phyloP scores from a whole-genome alignment of 305 asterid genomes.

The Solanum hybrid region DNA sequence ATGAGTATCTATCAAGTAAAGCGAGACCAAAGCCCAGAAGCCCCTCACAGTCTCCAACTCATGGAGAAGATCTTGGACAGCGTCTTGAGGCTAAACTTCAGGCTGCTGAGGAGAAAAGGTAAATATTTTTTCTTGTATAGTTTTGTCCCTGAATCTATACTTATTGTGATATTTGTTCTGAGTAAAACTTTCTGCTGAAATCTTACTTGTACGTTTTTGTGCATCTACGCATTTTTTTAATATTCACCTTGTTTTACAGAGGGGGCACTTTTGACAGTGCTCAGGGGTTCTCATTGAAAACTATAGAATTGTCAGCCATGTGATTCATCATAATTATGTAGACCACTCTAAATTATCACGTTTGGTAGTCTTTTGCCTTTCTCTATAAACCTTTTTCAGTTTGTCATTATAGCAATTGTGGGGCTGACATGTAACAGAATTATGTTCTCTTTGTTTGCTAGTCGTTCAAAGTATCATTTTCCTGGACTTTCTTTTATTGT shows the following conservation, averaged over 20 bases:
- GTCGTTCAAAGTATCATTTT: not conserved
- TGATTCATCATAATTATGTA: not conserved
- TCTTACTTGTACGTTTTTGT: not conserved
- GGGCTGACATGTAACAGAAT: not conserved
- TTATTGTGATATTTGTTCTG: not conserved
- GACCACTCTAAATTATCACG: not conserved
- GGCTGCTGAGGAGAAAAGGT: conserved; percentile 97
- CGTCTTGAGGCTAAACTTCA: conserved; percentile 95
- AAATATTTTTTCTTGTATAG: not conserved
- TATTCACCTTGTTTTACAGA: not conserved
- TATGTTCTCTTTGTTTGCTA: not conserved
- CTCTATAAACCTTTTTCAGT: not conserved
- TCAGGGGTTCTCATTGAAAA: not conserved
- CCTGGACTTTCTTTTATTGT: not conserved
- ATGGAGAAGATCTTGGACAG: conserved; percentile 75
- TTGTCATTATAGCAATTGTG: not conserved
- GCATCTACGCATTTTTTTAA: not conserved
- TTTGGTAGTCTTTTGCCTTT: not conserved
- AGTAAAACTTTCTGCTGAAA: not conserved
- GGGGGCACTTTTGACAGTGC: not conserved
- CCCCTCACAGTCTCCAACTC: conserved; percentile 54
- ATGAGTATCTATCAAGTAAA: conserved; percentile 76
- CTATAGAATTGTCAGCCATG: not conserved
- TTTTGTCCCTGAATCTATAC: not conserved
- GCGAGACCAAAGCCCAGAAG: conserved; percentile 84